Base-by-base conservation (phyloP, 148 eudicot genomes). In the Vaccinium myrtillus region DNA sequence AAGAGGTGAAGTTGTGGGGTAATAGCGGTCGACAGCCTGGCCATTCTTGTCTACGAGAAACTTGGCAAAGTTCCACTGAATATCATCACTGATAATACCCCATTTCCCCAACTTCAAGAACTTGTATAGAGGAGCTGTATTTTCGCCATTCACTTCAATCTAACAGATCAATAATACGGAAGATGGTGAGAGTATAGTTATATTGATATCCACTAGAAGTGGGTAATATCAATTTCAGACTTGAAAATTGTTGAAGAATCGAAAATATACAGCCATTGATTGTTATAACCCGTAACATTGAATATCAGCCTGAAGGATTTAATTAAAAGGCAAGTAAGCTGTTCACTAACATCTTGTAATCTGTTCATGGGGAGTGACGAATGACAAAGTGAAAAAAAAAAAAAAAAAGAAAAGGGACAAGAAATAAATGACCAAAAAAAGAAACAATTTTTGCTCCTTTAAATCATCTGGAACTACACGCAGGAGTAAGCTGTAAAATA, bases 21-120 rank as follows among this genome's bases (percentile, higher is more conserved):
- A 91, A 82, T 94, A 94, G 63, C 98, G 93, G 59, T 86, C 90
- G 39, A 89, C 92, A 82, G 86, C 88, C 16, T 86, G 84, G n/a
- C 96, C 96, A 48, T 89, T 76, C 81, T 88, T 90, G 76, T 88
- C 89, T 8, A 93, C 94, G 36, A 93, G 92, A 63, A 94, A 94
- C 87, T 93, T 94, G 19, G 93, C 90, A 19, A 94, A 94, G 86
- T 94, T 94, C 96, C 98, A 93, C 82, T 93, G 93, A 70, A 94
- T 91, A 61, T 91, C 90, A 30, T 93, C 95, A 75, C 93, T 90
- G 3, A 94, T 88, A 56, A 93, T 79, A 46, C 94, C 96, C 89
- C 96, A 91, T 81, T 92, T 91, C 7, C 93, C 92, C 46, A 84
- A 84, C 84, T 93, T 93, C 82, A 94, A 71, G 82, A 84, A 89